Evolutionary conservation across 768 basidiomycete genomes (phyloP).

Genomic region (Jaapia argillacea): DNA sequence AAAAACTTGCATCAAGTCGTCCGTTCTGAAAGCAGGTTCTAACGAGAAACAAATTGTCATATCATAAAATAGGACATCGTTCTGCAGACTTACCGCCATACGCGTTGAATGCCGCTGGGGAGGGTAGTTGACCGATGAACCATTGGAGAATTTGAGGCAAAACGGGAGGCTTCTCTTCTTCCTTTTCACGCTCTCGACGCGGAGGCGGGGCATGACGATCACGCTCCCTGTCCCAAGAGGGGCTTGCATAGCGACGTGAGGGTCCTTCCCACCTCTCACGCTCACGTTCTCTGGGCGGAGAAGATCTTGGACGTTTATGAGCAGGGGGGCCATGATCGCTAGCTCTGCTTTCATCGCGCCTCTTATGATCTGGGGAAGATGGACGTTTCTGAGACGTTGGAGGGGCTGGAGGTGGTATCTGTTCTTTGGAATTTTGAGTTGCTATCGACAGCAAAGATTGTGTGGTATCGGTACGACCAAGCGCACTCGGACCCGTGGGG

Average conservation of each 20-base stretch:
- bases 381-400: constrained; percentile 20
- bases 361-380: constrained; percentile 18
- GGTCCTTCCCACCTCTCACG: constrained; percentile 30
- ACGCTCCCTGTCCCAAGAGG: constrained; percentile 34
- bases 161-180: constrained; percentile 36
- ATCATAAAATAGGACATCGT: constrained; percentile 8
- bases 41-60: constrained; percentile 7
- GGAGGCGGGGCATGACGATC: constrained; percentile 30
- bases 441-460: constrained; percentile 16
- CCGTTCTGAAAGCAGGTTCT: constrained; percentile 88
- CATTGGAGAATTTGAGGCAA: constrained; percentile 52
- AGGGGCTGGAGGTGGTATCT: constrained; percentile 14
- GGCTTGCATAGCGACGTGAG: constrained; percentile 31
- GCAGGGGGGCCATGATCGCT: constrained; percentile 3
- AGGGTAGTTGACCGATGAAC: constrained; percentile 78
- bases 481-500: constrained; percentile 6
- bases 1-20: constrained; percentile 83
- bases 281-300: constrained; percentile 36
- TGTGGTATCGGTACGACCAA: constrained; percentile 26
- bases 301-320: constrained; percentile 19
- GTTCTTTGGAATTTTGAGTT: constrained; percentile 5
- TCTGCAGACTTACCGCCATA: constrained; percentile 5
- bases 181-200: constrained; percentile 27
- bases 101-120: constrained; percentile 77
- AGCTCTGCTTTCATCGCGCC: neutral